Conservation (phyloP, 345 rosid species). For the Erysimum cheiranthoides region DNA sequence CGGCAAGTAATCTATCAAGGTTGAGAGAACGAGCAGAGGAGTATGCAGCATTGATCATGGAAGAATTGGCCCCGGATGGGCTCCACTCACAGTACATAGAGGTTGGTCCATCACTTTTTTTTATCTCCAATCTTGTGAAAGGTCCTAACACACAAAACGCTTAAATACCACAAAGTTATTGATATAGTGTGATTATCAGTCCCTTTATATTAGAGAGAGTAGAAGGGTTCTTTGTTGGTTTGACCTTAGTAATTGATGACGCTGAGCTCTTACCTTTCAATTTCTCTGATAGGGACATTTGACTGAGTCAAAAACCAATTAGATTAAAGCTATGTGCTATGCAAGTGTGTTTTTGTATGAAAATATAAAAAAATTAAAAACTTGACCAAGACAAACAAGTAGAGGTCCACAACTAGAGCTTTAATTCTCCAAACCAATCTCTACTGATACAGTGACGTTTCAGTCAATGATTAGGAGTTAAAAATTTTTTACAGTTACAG, state of each 20-base stretch:
- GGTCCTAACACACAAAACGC: conserved; percentile 18
- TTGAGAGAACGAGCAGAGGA: conserved; percentile 94
- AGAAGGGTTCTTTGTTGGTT: conserved; percentile 32
- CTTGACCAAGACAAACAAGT: conserved; percentile 29
- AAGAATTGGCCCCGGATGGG: conserved; percentile 69
- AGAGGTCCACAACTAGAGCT: conserved; percentile 4
- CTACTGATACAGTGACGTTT: conserved; percentile 6
- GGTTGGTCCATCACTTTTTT: conserved; percentile 54
- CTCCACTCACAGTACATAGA: conserved; percentile 72
- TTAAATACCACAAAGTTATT: not conserved
- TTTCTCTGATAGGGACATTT: conserved; percentile 34
- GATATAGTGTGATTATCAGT: conserved; percentile 15
- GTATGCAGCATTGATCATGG: conserved; percentile 97
- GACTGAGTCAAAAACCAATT: conserved; percentile 40
- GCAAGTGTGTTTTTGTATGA: conserved; percentile 21
- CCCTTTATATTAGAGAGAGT: conserved; percentile 8
- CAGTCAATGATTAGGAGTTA: not conserved
- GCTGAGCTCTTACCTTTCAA: conserved; percentile 10
- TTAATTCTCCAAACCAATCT: not conserved
- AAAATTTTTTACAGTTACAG: not conserved
- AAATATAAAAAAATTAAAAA: not conserved
- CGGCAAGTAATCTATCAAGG: conserved; percentile 88
- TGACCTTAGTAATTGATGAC: conserved; percentile 37
- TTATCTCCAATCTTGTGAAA: conserved; percentile 7
- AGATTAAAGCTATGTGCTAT: conserved; percentile 30